Evolutionary conservation across 2,329 filamentous ascomycete species (phyloP).

Genomic region (Fusarium sp.): DNA sequence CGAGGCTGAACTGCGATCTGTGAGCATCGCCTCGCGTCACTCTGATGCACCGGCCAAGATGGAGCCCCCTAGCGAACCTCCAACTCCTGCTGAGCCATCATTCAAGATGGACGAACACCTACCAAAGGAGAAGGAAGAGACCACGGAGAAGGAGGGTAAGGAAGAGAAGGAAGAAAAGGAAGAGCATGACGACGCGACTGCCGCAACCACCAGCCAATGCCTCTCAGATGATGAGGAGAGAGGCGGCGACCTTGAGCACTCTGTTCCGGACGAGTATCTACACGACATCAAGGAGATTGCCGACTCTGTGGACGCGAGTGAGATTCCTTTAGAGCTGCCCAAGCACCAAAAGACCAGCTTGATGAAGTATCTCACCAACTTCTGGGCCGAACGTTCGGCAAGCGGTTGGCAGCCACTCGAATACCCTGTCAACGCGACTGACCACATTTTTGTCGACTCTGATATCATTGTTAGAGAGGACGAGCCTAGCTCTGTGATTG

Average conservation of each 20-base stretch:
- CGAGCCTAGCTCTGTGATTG: constrained; percentile 95
- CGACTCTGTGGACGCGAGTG: constrained; percentile 71
- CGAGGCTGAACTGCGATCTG: constrained; percentile 48
- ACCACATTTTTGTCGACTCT: constrained; percentile 97
- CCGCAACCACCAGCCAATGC: constrained; percentile 58
- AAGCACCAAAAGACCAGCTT: constrained; percentile 94
- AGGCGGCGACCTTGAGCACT: constrained; percentile 79
- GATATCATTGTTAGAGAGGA: constrained; percentile 98
- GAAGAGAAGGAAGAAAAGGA: constrained; percentile 44
- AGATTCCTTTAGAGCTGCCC: constrained; percentile 79
- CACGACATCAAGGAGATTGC: constrained; percentile 73
- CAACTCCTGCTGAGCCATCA: constrained; percentile 40
- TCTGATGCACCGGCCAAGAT: constrained; percentile 44
- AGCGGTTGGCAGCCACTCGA: constrained; percentile 94
- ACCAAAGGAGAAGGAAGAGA: constrained; percentile 26
- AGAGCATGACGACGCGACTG: constrained; percentile 46
- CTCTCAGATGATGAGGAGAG: constrained; percentile 77
- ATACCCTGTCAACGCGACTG: constrained; percentile 87
- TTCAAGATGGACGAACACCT: constrained; percentile 40
- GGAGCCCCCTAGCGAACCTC: constrained; percentile 34
- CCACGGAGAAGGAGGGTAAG: constrained; percentile 35
- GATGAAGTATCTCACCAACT: constrained; percentile 95
- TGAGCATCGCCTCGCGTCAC: constrained; percentile 39
- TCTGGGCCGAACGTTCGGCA: constrained; percentile 97
- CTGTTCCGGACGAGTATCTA: constrained; percentile 75